Base-by-base conservation (phyloP, 2,329 filamentous ascomycete species). In the Colletotrichum limetticola region DNA sequence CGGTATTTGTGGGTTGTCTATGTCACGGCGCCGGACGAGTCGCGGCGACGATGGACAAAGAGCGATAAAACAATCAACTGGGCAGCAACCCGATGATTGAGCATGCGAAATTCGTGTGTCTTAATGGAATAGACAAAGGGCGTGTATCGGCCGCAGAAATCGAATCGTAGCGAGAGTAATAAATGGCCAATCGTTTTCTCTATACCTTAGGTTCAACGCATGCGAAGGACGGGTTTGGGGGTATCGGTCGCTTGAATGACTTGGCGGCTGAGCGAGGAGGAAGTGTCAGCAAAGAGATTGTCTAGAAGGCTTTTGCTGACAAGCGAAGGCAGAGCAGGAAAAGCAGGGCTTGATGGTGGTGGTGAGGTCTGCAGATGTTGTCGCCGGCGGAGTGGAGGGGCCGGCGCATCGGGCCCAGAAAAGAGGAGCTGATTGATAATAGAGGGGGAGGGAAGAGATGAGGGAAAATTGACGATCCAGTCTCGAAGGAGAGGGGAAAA, bases 1-100 rank as follows among this genome's bases (percentile, higher is more conserved):
- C 82, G 79, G 78, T 49, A 66, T 58, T 72, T 61, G 26, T 26
- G 26, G 58, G 49, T 46, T 63, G 22, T 60, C 74, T 78, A 79
- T 66, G 76, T 79, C 74, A 80, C 76, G 68, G 80, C 78, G 72
- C 77, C 77, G 55, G 69, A 61, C 32, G 57, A 56, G 46, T 70
- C 60, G 55, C 68, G 63, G 49, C 64, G 63, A 55, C 69, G 69
- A 57, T 73, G 37, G 68, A 68, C 68, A 72, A 68, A 59, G 63
- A 63, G 24, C 68, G 58, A 37, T 16, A 61, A 32, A 42, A 56
- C 30, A 53, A 32, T 67, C 30, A 55, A 32, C 5, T 28, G 68
- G 28, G n/a, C 42, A 42, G 28, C 35, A 37, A 58, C 56, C 35
- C n/a, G 62, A 35, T 28, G 28, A 19, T 55, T 52, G 57, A 26